Evolutionary conservation across 2,329 filamentous ascomycete genomes (phyloP).

Genomic region (Domatiomyces catenatus): DNA sequence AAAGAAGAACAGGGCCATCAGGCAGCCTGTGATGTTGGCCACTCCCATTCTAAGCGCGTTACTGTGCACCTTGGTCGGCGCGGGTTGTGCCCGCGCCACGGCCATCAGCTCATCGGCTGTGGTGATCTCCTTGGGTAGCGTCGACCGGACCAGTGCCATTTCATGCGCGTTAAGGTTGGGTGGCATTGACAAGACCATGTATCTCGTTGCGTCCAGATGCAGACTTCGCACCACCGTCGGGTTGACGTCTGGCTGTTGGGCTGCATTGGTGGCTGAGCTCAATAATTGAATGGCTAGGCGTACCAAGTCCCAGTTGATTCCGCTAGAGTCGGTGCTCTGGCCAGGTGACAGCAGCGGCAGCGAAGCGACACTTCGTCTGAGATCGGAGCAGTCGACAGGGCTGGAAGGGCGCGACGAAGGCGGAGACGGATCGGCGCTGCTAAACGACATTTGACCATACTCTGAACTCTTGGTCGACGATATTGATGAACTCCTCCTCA

Average conservation of each 20-base stretch:
- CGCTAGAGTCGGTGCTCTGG: neutral
- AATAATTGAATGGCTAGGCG: neutral
- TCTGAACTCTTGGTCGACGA: neutral
- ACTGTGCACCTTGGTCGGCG: neutral
- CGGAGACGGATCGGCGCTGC: neutral
- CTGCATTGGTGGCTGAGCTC: neutral
- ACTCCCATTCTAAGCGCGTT: neutral
- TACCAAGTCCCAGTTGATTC: neutral
- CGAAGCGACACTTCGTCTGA: neutral
- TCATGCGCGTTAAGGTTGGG: neutral
- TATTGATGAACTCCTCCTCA: neutral
- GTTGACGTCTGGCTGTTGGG: neutral
- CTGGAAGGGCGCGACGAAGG: neutral
- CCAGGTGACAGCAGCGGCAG: neutral
- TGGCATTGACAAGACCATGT: neutral
- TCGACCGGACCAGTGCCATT: neutral
- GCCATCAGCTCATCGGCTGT: neutral
- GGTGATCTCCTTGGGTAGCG: neutral
- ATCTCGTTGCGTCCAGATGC: neutral
- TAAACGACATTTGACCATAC: neutral
- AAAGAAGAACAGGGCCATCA: slow-evolving; percentile 1
- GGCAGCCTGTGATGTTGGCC: neutral
- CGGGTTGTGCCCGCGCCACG: neutral
- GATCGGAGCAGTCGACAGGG: neutral
- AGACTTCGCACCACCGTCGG: neutral